Evolutionary conservation across 2,329 filamentous ascomycete genomes (phyloP).

Genomic region (Teratosphaeria nubilosa): DNA sequence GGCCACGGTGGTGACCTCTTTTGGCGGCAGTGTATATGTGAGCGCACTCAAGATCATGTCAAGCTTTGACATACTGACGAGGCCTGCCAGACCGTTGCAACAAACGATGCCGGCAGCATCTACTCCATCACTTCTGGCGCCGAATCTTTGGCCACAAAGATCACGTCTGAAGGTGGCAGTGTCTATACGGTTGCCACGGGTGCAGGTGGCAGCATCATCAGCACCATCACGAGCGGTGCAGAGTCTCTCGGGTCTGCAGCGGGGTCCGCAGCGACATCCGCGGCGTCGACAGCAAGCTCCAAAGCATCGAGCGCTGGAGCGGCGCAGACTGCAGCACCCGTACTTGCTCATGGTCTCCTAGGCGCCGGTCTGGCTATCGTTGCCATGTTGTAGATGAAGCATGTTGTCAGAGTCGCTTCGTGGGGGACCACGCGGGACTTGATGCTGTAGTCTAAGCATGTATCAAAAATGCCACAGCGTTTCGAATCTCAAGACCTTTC

Average conservation of each 20-base stretch:
- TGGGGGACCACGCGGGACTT: too few relatives aligned
- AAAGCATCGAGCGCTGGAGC: constrained; percentile 7
- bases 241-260: constrained; percentile 1
- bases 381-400: constrained; percentile 14
- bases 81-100: constrained; percentile 2
- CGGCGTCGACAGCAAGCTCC: not conserved
- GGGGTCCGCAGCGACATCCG: not conserved
- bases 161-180: constrained; percentile 6
- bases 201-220: constrained; percentile 9
- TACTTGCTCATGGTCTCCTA: constrained; percentile 21
- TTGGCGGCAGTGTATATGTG: constrained; percentile 6
- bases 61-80: not conserved
- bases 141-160: not conserved
- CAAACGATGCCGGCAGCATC: constrained; percentile 3
- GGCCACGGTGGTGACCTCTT: constrained; percentile 7
- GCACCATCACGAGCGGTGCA: not conserved
- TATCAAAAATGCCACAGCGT: too few relatives aligned
- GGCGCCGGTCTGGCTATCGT: constrained; percentile 23
- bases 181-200: constrained; percentile 8
- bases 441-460: not conserved
- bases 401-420: not conserved
- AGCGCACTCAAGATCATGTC: constrained; percentile 4
- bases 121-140: constrained; percentile 11
- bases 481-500: too few relatives aligned
- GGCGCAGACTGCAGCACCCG: constrained; percentile 13